These are phyloP conservation scores for Sporothrix mexicana DNA, from an alignment of 2,329 filamentous ascomycete genomes.

Conservation along the genomic window DNA sequence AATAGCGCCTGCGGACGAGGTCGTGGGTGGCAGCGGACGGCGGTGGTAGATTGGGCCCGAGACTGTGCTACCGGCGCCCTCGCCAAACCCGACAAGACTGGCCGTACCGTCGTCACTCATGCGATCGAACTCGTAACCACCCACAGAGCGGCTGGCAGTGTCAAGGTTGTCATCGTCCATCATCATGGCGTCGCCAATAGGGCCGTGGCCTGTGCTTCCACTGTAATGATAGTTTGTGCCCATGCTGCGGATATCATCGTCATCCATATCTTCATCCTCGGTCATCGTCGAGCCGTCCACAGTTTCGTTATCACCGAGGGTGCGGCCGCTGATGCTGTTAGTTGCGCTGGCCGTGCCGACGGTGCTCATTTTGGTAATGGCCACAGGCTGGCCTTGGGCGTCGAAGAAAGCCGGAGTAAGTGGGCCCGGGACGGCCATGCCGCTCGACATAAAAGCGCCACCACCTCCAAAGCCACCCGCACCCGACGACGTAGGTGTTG, in stretches of 20 bases:
- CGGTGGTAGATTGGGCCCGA: constrained; percentile 75
- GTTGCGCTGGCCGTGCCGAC: constrained; percentile 91
- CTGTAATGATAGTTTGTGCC: constrained; percentile 63
- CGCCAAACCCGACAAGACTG: constrained; percentile 88
- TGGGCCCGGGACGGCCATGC: constrained; percentile 41
- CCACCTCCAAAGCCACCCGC: constrained; percentile 36
- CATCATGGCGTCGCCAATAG: constrained; percentile 36
- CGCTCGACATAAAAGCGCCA: constrained; percentile 37
- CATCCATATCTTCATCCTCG: constrained; percentile 49
- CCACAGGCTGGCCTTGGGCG: constrained; percentile 70
- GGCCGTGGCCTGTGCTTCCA: constrained; percentile 44
- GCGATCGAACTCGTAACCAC: constrained; percentile 66
- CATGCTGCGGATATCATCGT: constrained; percentile 75
- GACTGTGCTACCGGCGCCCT: constrained; percentile 85
- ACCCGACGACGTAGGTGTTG: constrained; percentile 56
- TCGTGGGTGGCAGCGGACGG: constrained; percentile 48
- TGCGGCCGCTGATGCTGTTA: constrained; percentile 56
- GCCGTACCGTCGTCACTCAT: constrained; percentile 85
- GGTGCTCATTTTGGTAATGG: constrained; percentile 79
- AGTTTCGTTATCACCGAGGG: constrained; percentile 54
- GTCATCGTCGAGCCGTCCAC: constrained; percentile 55
- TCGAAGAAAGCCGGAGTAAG: constrained; percentile 79
- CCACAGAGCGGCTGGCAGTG: constrained; percentile 54
- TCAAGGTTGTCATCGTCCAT: constrained; percentile 64
- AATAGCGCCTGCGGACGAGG: constrained; percentile 43